These are phyloP conservation scores for Paramecium tetraurelia DNA, from an alignment of 73 alveolate genomes.

Conservation along the genomic window DNA sequence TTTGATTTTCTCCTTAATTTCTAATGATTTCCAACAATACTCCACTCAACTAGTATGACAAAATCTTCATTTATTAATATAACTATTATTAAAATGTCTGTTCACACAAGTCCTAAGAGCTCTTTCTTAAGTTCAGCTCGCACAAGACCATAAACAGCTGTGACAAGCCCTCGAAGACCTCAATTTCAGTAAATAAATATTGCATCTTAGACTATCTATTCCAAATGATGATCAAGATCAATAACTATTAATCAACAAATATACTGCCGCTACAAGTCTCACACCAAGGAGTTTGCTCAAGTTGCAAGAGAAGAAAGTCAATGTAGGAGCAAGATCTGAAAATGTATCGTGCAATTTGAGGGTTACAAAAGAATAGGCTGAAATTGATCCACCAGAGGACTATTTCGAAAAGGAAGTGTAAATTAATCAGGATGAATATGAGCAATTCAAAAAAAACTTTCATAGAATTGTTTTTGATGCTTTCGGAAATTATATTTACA, in stretches of 20 bases:
- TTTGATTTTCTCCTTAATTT: neutral
- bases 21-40: neutral
- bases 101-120: neutral
- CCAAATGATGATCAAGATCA: neutral
- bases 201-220: neutral
- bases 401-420: neutral
- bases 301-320: neutral
- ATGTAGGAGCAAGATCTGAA: slow-evolving; percentile 11
- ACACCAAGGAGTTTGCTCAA: slow-evolving; percentile 17
- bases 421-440: slow-evolving; percentile 21
- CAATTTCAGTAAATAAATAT: neutral
- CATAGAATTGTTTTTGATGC: slow-evolving; percentile 46
- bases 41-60: neutral
- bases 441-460: slow-evolving; percentile 2
- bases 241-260: neutral
- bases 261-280: neutral
- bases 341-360: slow-evolving; percentile 1
- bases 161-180: neutral
- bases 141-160: slow-evolving; percentile 42
- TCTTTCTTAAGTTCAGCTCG: neutral
- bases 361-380: slow-evolving; percentile 39
- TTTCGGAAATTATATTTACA: slow-evolving; percentile 30
- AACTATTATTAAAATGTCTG: neutral
- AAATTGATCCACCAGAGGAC: slow-evolving; percentile 35
- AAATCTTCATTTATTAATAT: neutral